Percentiles rank a stretch among this genome's conserved stretches.
Conservation (phyloP, 768 basidiomycete species). For the Psilocybe cubensis region DNA sequence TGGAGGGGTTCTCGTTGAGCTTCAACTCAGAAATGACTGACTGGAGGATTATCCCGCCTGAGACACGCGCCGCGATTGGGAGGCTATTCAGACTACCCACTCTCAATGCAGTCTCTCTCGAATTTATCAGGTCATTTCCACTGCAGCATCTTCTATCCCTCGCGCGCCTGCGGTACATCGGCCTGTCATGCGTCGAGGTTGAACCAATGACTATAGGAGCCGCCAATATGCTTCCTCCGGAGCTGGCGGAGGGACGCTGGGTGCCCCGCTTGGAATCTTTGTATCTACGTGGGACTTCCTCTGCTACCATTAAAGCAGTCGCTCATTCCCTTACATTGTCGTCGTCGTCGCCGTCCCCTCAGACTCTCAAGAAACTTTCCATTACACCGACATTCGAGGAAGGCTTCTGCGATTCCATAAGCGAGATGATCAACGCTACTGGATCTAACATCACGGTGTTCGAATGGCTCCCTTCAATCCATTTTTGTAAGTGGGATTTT, state of each 20-base stretch:
- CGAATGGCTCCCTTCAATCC: slow-evolving; percentile 26
- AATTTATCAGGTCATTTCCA: slow-evolving; percentile 21
- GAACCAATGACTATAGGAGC: neutral
- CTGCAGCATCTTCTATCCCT: slow-evolving; percentile 12
- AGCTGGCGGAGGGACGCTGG: neutral
- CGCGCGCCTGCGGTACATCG: slow-evolving; percentile 8
- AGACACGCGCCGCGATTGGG: slow-evolving; percentile 11
- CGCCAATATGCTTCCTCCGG: neutral
- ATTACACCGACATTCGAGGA: slow-evolving; percentile 25
- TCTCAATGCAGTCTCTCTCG: slow-evolving; percentile 19
- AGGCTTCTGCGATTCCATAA: slow-evolving; percentile 19
- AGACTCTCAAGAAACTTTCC: slow-evolving; percentile 16
- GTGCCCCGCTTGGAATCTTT: slow-evolving; percentile 8
- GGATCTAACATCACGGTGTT: slow-evolving; percentile 17
- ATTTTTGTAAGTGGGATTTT: slow-evolving; percentile 21
- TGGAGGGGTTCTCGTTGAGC: slow-evolving; percentile 20
- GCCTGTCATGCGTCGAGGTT: slow-evolving; percentile 24
- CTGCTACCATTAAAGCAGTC: slow-evolving; percentile 15
- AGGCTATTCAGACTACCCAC: slow-evolving; percentile 12
- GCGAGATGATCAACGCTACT: slow-evolving; percentile 15
- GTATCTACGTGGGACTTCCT: slow-evolving; percentile 20
- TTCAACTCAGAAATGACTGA: slow-evolving; percentile 22
- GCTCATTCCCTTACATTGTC: slow-evolving; percentile 7
- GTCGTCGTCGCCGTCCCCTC: neutral
- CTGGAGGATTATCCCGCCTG: slow-evolving; percentile 15